Conservation (phyloP, 345 rosid genomes). For the Euphorbia lathyris region DNA sequence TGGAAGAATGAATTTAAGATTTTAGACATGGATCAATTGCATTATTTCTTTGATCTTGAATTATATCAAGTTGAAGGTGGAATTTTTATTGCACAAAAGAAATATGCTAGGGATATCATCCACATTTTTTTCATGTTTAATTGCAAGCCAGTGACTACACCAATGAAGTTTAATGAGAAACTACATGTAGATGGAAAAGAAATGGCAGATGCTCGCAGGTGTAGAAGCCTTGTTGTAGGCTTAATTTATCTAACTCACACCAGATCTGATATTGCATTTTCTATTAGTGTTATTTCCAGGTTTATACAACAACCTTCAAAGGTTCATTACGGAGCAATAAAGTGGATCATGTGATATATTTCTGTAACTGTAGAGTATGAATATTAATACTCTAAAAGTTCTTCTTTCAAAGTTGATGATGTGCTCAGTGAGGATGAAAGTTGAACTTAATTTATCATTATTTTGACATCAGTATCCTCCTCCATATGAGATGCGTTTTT, state of each 20-base stretch:
- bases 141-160: not conserved
- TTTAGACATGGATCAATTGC: not conserved
- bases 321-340: constrained; percentile 12
- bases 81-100: no score
- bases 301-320: constrained; percentile 16
- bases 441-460: no score
- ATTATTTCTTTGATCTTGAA: not conserved
- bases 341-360: not conserved
- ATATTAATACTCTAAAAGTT: not conserved
- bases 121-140: not conserved
- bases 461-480: no score
- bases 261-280: not conserved
- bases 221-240: constrained; percentile 4
- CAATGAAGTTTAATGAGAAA: no score
- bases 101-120: not conserved
- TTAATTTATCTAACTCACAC: not conserved
- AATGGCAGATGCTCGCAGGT: not conserved
- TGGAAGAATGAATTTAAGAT: not conserved
- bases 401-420: not conserved
- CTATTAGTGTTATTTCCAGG: constrained; percentile 7
- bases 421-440: no score
- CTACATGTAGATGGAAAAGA: not conserved
- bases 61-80: not conserved
- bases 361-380: not conserved
- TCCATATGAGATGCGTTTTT: no score